These are phyloP conservation scores for Cytospora mali DNA, from an alignment of 2,329 filamentous ascomycete genomes.

Conservation along the genomic window DNA sequence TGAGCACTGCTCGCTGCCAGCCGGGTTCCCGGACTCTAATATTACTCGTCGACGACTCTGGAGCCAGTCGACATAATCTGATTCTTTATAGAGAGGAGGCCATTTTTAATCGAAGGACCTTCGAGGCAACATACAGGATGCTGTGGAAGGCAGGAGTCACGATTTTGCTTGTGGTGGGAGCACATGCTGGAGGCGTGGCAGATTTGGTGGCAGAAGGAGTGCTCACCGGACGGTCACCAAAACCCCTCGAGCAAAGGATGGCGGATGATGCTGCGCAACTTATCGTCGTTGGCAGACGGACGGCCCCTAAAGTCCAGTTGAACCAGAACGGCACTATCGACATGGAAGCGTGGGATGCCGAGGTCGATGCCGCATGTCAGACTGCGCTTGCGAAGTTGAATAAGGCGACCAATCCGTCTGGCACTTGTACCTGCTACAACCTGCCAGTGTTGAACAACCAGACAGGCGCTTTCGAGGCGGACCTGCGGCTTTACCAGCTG, in stretches of 20 bases:
- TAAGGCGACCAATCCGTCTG: constrained; percentile 70
- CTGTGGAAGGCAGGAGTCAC: constrained; percentile 40
- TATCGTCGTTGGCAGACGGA: constrained; percentile 31
- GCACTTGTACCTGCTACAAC: constrained; percentile 82
- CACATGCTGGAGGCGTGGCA: constrained; percentile 40
- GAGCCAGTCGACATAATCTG: constrained; percentile 4
- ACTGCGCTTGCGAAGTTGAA: constrained; percentile 57
- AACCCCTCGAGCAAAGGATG: constrained; percentile 36
- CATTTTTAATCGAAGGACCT: constrained; percentile 1
- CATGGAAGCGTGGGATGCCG: constrained; percentile 57
- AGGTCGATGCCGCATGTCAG: constrained; percentile 62
- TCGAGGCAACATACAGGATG: constrained; percentile 37
- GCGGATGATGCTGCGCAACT: constrained; percentile 33
- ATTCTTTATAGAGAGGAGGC: not conserved
- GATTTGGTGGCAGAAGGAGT: constrained; percentile 33
- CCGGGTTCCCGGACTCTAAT: constrained; percentile 15
- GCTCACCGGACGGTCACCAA: constrained; percentile 31
- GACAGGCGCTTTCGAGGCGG: constrained; percentile 74
- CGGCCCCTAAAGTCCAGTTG: constrained; percentile 38
- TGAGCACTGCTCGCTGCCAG: constrained; percentile 20
- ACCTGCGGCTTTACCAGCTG: constrained; percentile 74
- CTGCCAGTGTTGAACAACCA: constrained; percentile 68
- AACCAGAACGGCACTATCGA: constrained; percentile 52
- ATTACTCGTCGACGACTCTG: not conserved
- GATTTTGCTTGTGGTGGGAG: constrained; percentile 41